Conservation (phyloP, 495 filamentous ascomycete genomes). For the Alectoria sarmentosa region DNA sequence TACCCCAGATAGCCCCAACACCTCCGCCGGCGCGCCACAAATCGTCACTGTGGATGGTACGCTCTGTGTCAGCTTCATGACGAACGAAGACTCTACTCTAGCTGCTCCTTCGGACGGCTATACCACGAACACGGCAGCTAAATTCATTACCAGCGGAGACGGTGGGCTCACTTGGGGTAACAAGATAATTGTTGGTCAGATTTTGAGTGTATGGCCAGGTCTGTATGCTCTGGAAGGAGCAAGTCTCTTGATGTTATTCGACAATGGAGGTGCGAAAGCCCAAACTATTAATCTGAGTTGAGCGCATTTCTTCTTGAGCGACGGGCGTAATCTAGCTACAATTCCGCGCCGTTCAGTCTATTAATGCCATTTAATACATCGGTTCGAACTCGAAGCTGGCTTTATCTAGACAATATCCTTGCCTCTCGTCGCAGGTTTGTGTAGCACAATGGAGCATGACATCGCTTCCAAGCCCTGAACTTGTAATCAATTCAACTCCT, state of each 20-base stretch:
- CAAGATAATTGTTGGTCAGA: slow-evolving; percentile 33
- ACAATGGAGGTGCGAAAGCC: slow-evolving; percentile 32
- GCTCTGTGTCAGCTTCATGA: slow-evolving; percentile 46
- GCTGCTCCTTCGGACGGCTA: slow-evolving; percentile 1
- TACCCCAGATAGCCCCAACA: slow-evolving; percentile 28
- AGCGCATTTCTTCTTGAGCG: neutral
- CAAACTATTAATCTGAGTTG: slow-evolving; percentile 21
- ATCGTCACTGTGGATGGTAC: slow-evolving; percentile 43
- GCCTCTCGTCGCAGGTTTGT: neutral
- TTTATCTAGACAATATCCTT: neutral
- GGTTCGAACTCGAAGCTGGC: neutral
- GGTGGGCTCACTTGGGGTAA: slow-evolving; percentile 35
- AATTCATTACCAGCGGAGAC: slow-evolving; percentile 36
- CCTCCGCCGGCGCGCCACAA: slow-evolving; percentile 44
- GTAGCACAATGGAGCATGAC: neutral
- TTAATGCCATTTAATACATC: neutral
- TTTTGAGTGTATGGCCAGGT: slow-evolving; percentile 38
- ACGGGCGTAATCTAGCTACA: neutral
- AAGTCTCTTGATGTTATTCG: slow-evolving; percentile 35
- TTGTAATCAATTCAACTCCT: neutral
- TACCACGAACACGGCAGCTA: slow-evolving; percentile 23
- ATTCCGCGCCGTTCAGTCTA: neutral
- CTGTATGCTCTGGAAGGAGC: slow-evolving; percentile 31
- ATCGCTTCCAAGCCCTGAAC: neutral
- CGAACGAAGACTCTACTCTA: slow-evolving; percentile 38